Percentiles rank a stretch among this genome's conserved stretches.
Conservation (phyloP, 805 yeast species). For the Blastobotrys chiropterorum region DNA sequence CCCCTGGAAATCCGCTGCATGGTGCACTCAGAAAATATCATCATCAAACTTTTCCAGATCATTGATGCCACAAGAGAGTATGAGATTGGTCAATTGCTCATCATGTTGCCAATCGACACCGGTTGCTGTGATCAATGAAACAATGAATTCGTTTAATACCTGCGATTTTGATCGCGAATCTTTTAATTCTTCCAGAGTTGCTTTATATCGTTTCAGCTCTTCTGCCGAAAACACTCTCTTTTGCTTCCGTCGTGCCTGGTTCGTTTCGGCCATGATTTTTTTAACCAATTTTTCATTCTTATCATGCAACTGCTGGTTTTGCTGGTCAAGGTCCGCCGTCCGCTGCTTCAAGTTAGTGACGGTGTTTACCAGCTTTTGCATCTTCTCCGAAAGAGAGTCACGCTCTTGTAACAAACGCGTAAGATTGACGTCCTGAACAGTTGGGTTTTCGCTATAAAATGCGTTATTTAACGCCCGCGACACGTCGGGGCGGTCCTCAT, state of each 20-base stretch:
- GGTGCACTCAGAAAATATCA: background rate
- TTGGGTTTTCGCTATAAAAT: background rate
- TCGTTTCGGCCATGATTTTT: background rate
- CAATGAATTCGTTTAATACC: slow-evolving; percentile 17
- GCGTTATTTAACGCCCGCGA: background rate
- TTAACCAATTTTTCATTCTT: background rate
- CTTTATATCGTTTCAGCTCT: slow-evolving; percentile 7
- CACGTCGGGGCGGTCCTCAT: background rate
- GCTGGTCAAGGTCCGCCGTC: background rate
- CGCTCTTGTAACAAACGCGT: background rate
- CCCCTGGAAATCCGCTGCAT: too few species aligned
- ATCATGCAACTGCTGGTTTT: background rate
- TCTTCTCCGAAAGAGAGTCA: background rate
- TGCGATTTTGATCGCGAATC: slow-evolving; percentile 6
- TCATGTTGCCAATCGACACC: slow-evolving; percentile 20
- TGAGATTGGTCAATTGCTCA: slow-evolving; percentile 6
- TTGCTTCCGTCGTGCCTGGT: slow-evolving; percentile 4
- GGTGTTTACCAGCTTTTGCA: background rate
- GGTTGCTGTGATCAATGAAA: slow-evolving; percentile 17
- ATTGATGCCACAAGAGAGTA: slow-evolving; percentile 12
- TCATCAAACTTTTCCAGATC: slow-evolving; percentile 1
- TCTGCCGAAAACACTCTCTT: slow-evolving; percentile 2
- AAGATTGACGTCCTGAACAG: background rate
- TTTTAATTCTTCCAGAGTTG: slow-evolving; percentile 1
- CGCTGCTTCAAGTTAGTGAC: background rate